A percentile compares a stretch with the other conserved stretches of the same genome.
Conservation (phyloP, 2,329 filamentous ascomycete genomes). For the Penicillium sp. region DNA sequence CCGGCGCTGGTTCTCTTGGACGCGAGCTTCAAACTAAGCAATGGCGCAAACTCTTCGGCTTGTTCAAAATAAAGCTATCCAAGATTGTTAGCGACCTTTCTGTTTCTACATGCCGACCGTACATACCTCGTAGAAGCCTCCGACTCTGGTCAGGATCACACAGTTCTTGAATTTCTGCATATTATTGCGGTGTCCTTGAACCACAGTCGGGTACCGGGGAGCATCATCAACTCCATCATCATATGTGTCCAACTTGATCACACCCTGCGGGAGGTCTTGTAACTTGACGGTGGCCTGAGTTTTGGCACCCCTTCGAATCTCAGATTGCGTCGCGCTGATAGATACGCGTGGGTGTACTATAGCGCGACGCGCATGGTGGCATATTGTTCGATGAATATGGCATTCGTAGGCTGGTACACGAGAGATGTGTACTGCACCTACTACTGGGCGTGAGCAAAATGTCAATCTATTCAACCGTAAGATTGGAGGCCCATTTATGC, state of each 20-base stretch:
- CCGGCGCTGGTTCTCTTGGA: conserved; percentile 77
- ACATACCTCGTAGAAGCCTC: conserved; percentile 83
- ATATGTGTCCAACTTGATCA: conserved; percentile 47
- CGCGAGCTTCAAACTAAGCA: conserved; percentile 84
- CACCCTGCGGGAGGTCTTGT: conserved; percentile 59
- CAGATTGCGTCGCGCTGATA: conserved; percentile 10
- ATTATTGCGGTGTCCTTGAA: conserved; percentile 83
- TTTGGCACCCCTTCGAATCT: conserved; percentile 35
- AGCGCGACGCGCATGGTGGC: conserved; percentile 31
- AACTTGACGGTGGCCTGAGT: conserved; percentile 40
- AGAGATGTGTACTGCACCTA: neutral
- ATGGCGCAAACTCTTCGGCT: conserved; percentile 81
- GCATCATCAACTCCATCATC: conserved; percentile 48
- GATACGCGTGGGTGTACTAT: conserved; percentile 18
- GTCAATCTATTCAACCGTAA: conserved; percentile 10
- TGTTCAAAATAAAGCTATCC: conserved; percentile 86
- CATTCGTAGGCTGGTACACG: conserved; percentile 15
- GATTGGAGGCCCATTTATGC: conserved; percentile 19
- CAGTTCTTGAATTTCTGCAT: conserved; percentile 91
- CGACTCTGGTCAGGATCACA: conserved; percentile 86
- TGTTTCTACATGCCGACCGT: neutral
- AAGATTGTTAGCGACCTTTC: neutral
- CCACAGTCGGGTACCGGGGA: conserved; percentile 77
- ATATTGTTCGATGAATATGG: conserved; percentile 29
- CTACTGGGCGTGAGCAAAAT: neutral